Evolutionary conservation across 139 green algal species (phyloP), one percentile per base, ranked within the genome.

Genomic region (Klebsormidium nitens): DNA sequence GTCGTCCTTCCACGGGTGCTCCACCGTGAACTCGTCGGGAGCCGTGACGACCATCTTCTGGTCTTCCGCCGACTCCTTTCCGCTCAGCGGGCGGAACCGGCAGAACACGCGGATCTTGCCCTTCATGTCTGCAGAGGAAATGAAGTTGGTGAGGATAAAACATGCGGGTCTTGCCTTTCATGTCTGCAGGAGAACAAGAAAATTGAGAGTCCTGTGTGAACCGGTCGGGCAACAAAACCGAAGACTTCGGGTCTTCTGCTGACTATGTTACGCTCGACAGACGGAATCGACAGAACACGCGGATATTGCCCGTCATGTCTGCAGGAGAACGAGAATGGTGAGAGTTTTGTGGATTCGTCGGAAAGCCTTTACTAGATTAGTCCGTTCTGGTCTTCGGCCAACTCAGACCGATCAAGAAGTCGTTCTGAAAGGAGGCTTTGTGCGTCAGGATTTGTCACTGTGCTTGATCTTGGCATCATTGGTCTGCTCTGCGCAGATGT

Each of bases 271-370:
- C n/a, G 37, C 95, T 82, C 61, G 97, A 84, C 34, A 93, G 93
- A 1, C 91, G 86, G 49, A 93, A 83, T 47, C 93, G 89, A 32
- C 82, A 87, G 72, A 86, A 96, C 37, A 99, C 93, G 4, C 93
- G 84, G 78, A 98, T 96, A 81, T 96, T 96, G 75, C 93, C 93
- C 86, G 95, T 95, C 84, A 95, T 91, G 82, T 98, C 93, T n/a
- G n/a, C n/a, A n/a, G n/a, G n/a, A n/a, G n/a, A n/a, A n/a, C n/a
- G n/a, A n/a, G n/a, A n/a, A n/a, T n/a, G n/a, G n/a, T n/a, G n/a
- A n/a, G n/a, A n/a, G n/a, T 83, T 96, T 60, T 1, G 89, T 96
- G 34, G 96, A 87, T 52, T 81, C 72, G 55, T 84, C 78, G 2
- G 78, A 72, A 3, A 67, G n/a, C n/a, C n/a, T n/a, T n/a, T n/a